Evolutionary conservation across 2,329 filamentous ascomycete species (phyloP).

Genomic region (Hortaea sp.): DNA sequence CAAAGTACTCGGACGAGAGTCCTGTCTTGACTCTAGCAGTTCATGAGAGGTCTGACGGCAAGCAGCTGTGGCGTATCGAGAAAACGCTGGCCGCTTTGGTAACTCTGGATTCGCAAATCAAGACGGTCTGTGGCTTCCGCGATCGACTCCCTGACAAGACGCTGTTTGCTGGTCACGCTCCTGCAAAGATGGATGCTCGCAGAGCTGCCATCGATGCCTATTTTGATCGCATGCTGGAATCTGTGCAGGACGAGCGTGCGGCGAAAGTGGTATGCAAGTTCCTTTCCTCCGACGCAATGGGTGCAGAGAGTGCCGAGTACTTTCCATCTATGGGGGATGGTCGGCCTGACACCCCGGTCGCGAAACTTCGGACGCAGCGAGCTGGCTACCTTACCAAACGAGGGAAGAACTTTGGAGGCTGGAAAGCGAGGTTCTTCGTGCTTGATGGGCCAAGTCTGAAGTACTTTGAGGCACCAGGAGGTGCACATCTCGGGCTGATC

Average conservation of each 20-base stretch:
- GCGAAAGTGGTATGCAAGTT: constrained; percentile 80
- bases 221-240: constrained; percentile 75
- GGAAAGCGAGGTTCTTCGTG: constrained; percentile 76
- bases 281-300: constrained; percentile 58
- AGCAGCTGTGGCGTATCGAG: constrained; percentile 87
- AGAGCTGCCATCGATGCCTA: constrained; percentile 73
- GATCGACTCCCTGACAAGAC: constrained; percentile 73
- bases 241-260: constrained; percentile 64
- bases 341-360: constrained; percentile 32
- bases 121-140: constrained; percentile 60
- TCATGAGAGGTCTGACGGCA: constrained; percentile 62
- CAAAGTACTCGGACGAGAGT: constrained; percentile 72
- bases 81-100: constrained; percentile 76
- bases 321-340: constrained; percentile 27
- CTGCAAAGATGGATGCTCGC: constrained; percentile 83
- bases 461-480: constrained; percentile 87
- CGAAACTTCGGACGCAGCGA: constrained; percentile 59
- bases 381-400: constrained; percentile 92
- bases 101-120: constrained; percentile 73
- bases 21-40: constrained; percentile 88
- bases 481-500: constrained; percentile 84
- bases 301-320: constrained; percentile 43
- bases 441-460: constrained; percentile 63
- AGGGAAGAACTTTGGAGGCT: constrained; percentile 97
- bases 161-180: constrained; percentile 84